Base-by-base conservation (phyloP, 257 asterid genomes). In the Gardenia jasminoides region DNA sequence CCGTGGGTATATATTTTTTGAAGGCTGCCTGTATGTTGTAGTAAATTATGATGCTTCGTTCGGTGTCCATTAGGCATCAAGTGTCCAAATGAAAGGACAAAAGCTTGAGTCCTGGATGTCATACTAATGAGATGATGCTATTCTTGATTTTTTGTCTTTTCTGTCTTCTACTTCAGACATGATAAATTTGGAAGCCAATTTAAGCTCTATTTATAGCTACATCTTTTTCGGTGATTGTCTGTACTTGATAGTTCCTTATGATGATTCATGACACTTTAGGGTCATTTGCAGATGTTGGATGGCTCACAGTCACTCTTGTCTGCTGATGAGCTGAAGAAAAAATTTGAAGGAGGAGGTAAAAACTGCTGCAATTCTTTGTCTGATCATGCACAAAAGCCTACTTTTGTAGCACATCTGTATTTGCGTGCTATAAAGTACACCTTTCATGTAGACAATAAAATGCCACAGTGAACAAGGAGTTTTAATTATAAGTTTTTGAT, bases 241-340 rank as follows among this genome's bases (percentile, higher is more conserved):
- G 41, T 36, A 36, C 41, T 36, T 36, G 41, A 36, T 36, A 2
- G 41, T 36, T 36, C 4, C 41, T 36, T 36, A 36, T 36, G 41
- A 36, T 46, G 76, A 46, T 84, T 72, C 47, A 73, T 61, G 77
- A 46, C 28, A 64, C 66, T 79, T 26, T 73, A 70, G 61, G 78
- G 39, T 82, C 70, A 33, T 75, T 71, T 79, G 83, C 90, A 96
- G 99, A 88, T 96, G 94, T 80, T 96, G 83, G 96, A 92, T 80
- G 82, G 87, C 70, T 93, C 97, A 16, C 99, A 91, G 59, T 89
- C 91, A 78, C 98, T 96, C 80, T 81, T 92, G 82, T 86, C 97
- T 46, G 88, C 91, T 33, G 91, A 88, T 70, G 96, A 92, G 89
- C 95, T 96, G 67, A 90, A 85, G 90, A 87, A 93, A 84, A 89